Percentiles rank a stretch among this genome's conserved stretches.
These are phyloP conservation scores for Pholiota molesta DNA, from an alignment of 768 basidiomycete species.

Conservation along the genomic window DNA sequence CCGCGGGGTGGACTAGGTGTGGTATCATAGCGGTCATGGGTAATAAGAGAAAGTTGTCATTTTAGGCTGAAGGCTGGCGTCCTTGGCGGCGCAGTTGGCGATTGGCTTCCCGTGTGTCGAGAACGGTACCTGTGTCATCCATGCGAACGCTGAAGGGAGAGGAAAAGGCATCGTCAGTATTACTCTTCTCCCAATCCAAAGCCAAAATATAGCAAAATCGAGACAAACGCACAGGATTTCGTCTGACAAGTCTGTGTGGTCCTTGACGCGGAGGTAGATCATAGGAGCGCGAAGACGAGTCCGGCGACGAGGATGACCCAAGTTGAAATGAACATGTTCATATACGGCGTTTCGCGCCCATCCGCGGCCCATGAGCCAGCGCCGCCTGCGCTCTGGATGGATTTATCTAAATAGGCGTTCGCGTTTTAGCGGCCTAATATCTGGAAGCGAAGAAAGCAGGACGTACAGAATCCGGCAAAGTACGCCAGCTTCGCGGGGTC, in stretches of 20 bases:
- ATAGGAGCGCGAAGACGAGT: constrained; percentile 72
- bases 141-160: too few relatives aligned
- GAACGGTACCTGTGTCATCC: too few relatives aligned
- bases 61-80: too few relatives aligned
- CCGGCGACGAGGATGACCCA: constrained; percentile 73
- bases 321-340: constrained; percentile 74
- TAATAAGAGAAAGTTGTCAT: too few relatives aligned
- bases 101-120: too few relatives aligned
- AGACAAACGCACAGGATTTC: constrained; percentile 49
- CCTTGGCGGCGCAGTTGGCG: too few relatives aligned
- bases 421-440: background rate
- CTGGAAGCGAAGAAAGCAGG: background rate
- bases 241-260: constrained; percentile 56
- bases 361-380: constrained; percentile 77
- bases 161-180: background rate
- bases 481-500: constrained; percentile 79
- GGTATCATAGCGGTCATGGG: too few relatives aligned
- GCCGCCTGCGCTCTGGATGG: constrained; percentile 76
- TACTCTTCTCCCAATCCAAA: background rate
- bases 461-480: constrained; percentile 81
- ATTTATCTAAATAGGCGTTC: constrained; percentile 37
- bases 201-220: background rate
- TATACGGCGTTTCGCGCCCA: constrained; percentile 62
- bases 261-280: constrained; percentile 71
- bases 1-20: too few relatives aligned